Evolutionary conservation across 345 rosid genomes (phyloP).

Genomic region (Arabidopsis suecica): DNA sequence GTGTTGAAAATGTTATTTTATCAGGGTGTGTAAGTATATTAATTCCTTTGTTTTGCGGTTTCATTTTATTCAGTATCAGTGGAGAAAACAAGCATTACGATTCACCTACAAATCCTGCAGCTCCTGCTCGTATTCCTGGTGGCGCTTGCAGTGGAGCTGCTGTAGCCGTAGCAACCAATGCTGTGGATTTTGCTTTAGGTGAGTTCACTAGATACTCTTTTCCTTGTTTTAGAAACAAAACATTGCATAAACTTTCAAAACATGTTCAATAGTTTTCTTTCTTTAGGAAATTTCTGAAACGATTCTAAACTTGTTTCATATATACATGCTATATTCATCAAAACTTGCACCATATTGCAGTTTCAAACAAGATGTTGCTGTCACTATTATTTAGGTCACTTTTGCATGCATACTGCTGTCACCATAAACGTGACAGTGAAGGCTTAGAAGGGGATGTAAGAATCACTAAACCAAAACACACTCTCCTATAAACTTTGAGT

Average conservation of each 20-base stretch:
- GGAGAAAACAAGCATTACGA: conserved; percentile 89
- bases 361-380: conserved; percentile 8
- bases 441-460: conserved; percentile 2
- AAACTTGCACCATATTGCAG: conserved; percentile 11
- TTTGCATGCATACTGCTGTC: conserved; percentile 21
- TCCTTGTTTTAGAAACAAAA: conserved; percentile 17
- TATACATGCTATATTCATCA: background rate
- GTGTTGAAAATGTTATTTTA: background rate
- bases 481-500: background rate
- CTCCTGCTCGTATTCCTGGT: conserved; percentile 74
- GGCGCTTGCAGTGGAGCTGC: conserved; percentile 97
- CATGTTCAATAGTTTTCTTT: background rate
- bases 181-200: conserved; percentile 91
- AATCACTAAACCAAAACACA: conserved; percentile 1
- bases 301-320: background rate
- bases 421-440: conserved; percentile 15
- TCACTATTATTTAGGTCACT: background rate
- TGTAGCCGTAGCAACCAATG: conserved; percentile 83
- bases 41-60: conserved; percentile 8
- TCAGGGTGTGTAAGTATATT: background rate
- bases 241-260: background rate
- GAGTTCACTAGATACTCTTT: conserved; percentile 22
- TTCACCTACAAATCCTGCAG: conserved; percentile 89
- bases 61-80: conserved; percentile 64
- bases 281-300: background rate